These are phyloP conservation scores for Hemileccinum impolitum DNA, from an alignment of 768 basidiomycete genomes.

Conservation along the genomic window DNA sequence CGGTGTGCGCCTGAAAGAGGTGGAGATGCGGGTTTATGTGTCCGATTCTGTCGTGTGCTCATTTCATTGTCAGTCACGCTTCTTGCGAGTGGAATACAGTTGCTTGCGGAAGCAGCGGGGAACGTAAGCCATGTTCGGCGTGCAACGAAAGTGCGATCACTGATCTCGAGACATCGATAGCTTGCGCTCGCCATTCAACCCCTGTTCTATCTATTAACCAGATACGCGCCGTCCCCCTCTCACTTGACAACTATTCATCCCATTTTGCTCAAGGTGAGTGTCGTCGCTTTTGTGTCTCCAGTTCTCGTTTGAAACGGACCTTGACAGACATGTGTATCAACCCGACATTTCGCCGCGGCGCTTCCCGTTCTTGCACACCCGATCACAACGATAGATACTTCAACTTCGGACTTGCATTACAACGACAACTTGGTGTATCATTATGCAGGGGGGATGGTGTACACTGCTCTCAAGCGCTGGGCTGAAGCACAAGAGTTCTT, in stretches of 20 bases:
- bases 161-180: constrained; percentile 32
- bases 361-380: constrained; percentile 60
- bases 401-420: constrained; percentile 64
- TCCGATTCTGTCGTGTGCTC: background rate
- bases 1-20: constrained; percentile 68
- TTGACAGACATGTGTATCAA: constrained; percentile 52
- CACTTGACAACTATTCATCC: constrained; percentile 71
- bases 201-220: constrained; percentile 54
- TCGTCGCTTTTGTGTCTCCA: background rate
- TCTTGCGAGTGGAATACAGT: constrained; percentile 61
- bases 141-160: background rate
- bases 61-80: constrained; percentile 47
- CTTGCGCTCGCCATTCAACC: constrained; percentile 50
- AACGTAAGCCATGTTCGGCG: constrained; percentile 43
- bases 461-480: constrained; percentile 63
- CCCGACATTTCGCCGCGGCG: constrained; percentile 51
- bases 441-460: constrained; percentile 73
- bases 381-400: constrained; percentile 61
- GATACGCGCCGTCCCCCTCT: constrained; percentile 55
- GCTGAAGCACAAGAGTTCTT: constrained; percentile 70
- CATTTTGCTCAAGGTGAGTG: constrained; percentile 58
- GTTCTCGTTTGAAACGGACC: background rate
- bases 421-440: constrained; percentile 84
- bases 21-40: constrained; percentile 22
- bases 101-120: constrained; percentile 44